Conservation (phyloP, 805 yeast genomes). For the Sugiyamaella lignohabitans region DNA sequence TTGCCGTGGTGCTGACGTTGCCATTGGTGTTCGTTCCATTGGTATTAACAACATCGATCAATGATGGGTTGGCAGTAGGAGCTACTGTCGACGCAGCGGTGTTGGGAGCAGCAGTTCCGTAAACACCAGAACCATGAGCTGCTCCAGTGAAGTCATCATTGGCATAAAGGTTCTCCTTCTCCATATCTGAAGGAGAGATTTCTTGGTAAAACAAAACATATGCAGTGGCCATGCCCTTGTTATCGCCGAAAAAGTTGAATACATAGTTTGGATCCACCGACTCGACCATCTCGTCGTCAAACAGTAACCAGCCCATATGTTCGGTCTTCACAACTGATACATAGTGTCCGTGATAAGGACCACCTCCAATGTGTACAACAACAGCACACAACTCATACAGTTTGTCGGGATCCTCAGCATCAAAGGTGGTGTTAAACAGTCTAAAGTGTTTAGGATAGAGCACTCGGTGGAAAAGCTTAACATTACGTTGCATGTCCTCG, state of each 20-base stretch:
- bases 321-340: slow-evolving; percentile 77
- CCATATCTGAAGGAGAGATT: slow-evolving; percentile 26
- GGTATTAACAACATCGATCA: neutral
- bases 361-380: slow-evolving; percentile 94
- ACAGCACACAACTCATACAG: slow-evolving; percentile 78
- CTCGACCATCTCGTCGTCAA: slow-evolving; percentile 94
- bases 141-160: slow-evolving; percentile 22
- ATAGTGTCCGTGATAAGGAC: slow-evolving; percentile 97
- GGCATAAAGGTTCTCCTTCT: slow-evolving; percentile 23
- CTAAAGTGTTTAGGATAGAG: slow-evolving; percentile 69
- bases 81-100: neutral
- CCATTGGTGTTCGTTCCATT: neutral
- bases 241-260: slow-evolving; percentile 78
- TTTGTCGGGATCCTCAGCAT: slow-evolving; percentile 44
- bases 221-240: slow-evolving; percentile 84
- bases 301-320: slow-evolving; percentile 78
- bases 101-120: neutral
- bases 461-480: slow-evolving; percentile 80
- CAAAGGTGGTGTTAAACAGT: slow-evolving; percentile 57
- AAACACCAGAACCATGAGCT: neutral
- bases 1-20: too few relatives aligned
- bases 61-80: neutral
- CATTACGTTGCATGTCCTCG: slow-evolving; percentile 72
- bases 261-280: slow-evolving; percentile 78
- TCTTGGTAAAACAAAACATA: slow-evolving; percentile 79